A percentile compares a stretch with the other conserved stretches of the same genome.
Evolutionary conservation across 179 eudicot species (phyloP).

Genomic region (Actinidia polygama): DNA sequence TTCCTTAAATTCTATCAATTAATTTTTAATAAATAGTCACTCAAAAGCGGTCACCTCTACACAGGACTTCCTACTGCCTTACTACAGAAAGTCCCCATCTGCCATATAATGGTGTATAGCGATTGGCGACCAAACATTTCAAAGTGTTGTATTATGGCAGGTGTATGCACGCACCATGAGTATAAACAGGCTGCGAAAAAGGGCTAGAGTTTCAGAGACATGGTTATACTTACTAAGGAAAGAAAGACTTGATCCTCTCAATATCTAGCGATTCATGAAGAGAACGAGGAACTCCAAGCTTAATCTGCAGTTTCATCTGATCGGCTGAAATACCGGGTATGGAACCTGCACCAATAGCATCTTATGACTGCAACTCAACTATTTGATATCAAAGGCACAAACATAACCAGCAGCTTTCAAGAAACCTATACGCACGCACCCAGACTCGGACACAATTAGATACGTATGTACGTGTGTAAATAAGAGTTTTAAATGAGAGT

Average conservation of each 20-base stretch:
- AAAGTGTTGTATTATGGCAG: no score
- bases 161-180: no score
- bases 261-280: constrained; percentile 73
- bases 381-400: background rate
- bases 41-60: no score
- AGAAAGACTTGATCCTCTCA: constrained; percentile 90
- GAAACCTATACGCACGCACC: background rate
- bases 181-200: background rate
- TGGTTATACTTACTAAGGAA: constrained; percentile 81
- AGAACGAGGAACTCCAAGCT: constrained; percentile 85
- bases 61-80: no score
- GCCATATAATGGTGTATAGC: no score
- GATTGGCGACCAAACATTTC: no score
- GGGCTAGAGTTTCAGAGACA: background rate
- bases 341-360: constrained; percentile 58
- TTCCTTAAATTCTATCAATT: no score
- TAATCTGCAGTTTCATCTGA: constrained; percentile 90
- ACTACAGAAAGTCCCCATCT: no score
- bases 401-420: background rate
- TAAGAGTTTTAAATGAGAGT: no score
- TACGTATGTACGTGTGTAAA: no score
- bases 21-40: no score
- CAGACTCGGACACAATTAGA: no score
- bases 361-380: background rate
- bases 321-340: constrained; percentile 92